Conservation (phyloP, 2,329 filamentous ascomycete species). For the Aspergillus caelatus region DNA sequence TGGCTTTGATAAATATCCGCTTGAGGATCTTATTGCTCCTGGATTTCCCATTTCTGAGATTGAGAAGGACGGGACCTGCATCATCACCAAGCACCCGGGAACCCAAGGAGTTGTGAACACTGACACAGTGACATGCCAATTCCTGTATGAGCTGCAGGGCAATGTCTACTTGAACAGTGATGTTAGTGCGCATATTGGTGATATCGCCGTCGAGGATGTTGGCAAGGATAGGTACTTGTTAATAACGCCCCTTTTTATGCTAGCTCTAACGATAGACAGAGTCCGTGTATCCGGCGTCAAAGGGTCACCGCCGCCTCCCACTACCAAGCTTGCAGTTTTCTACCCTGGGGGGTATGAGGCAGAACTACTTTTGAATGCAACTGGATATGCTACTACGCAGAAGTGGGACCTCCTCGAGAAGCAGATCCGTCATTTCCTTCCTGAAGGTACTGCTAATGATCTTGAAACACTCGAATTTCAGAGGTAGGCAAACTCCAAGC, state of each 20-base stretch:
- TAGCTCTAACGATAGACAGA: conserved; percentile 18
- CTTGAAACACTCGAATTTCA: conserved; percentile 59
- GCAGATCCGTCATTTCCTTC: conserved; percentile 50
- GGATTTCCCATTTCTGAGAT: conserved; percentile 56
- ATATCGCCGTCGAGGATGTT: conserved; percentile 41
- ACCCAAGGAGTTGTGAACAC: conserved; percentile 47
- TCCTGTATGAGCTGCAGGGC: conserved; percentile 55
- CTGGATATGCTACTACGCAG: conserved; percentile 51
- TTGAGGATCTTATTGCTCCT: conserved; percentile 48
- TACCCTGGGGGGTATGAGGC: conserved; percentile 54
- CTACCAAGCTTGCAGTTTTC: conserved; percentile 57
- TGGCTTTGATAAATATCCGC: conserved; percentile 46
- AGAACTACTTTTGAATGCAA: conserved; percentile 50
- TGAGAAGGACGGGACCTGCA: conserved; percentile 46
- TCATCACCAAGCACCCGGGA: conserved; percentile 53
- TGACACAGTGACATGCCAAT: conserved; percentile 50
- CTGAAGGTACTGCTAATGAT: conserved; percentile 42
- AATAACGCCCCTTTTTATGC: neutral
- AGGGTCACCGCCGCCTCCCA: conserved; percentile 51
- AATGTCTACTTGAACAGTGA: conserved; percentile 52
- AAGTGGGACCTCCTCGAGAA: conserved; percentile 56
- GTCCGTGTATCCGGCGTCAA: conserved; percentile 47
- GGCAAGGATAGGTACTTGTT: conserved; percentile 32
- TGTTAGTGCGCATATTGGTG: conserved; percentile 46
- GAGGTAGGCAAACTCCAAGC: conserved; percentile 26